Conservation (phyloP, 1,139 yeast genomes). For the Hyphopichia burtonii region DNA sequence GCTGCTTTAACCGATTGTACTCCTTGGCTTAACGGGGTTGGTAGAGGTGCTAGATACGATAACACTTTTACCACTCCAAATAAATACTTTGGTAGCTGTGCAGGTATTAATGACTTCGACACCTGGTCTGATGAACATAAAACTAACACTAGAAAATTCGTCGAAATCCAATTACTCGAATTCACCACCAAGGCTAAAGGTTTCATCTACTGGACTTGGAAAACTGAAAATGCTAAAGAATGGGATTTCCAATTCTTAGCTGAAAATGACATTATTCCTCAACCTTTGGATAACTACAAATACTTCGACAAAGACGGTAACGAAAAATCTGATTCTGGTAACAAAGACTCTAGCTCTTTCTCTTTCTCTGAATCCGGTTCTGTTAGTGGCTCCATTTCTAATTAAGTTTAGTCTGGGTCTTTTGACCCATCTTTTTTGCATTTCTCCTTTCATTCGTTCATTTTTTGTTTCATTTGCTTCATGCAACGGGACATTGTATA, state of each 20-base stretch:
- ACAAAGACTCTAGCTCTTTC: neutral
- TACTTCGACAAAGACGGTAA: constrained; percentile 42
- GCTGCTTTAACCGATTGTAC: constrained; percentile 29
- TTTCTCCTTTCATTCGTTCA: neutral
- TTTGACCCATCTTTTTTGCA: neutral
- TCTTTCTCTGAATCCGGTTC: neutral
- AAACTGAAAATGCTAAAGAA: constrained; percentile 21
- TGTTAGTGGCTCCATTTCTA: constrained; percentile 1
- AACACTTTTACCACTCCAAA: constrained; percentile 13
- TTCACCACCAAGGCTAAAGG: constrained; percentile 16
- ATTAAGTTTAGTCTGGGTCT: neutral
- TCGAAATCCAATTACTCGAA: constrained; percentile 19
- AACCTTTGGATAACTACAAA: constrained; percentile 50
- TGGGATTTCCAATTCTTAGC: constrained; percentile 19
- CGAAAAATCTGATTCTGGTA: constrained; percentile 8
- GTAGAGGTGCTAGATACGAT: constrained; percentile 21
- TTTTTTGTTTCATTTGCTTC: neutral
- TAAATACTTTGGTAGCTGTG: constrained; percentile 16
- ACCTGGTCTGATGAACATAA: constrained; percentile 15
- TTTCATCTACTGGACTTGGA: constrained; percentile 28
- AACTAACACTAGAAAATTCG: constrained; percentile 15
- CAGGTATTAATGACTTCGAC: constrained; percentile 13
- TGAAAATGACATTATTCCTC: constrained; percentile 46
- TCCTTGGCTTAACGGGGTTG: constrained; percentile 25
- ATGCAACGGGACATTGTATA: no score